Evolutionary conservation across 169 alveolate genomes (phyloP).

Genomic region (Fabrea salina): DNA sequence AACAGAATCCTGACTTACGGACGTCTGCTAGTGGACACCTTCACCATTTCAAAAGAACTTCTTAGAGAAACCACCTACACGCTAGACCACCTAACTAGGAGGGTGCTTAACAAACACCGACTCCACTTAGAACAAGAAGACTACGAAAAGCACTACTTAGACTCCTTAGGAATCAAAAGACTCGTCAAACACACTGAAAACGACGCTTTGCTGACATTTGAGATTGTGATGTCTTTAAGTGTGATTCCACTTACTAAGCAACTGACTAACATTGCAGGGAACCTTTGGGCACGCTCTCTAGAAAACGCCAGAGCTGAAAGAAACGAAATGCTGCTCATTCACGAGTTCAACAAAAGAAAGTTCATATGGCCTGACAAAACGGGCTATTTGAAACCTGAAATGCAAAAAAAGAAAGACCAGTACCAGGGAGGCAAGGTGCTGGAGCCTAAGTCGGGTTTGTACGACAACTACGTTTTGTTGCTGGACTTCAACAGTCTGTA

Average conservation of each 20-base stretch:
- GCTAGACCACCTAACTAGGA: constrained; percentile 57
- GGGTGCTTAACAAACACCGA: constrained; percentile 54
- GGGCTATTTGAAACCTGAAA: constrained; percentile 51
- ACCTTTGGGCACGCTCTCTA: constrained; percentile 91
- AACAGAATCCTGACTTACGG: constrained; percentile 61
- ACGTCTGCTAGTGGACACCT: constrained; percentile 78
- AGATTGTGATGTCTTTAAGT: constrained; percentile 68
- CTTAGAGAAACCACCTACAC: constrained; percentile 72
- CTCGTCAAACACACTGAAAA: constrained; percentile 56
- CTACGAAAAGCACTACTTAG: constrained; percentile 40
- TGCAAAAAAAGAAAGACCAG: constrained; percentile 59
- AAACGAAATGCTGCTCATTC: constrained; percentile 93
- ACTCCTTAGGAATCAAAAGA: constrained; percentile 40
- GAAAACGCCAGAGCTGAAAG: constrained; percentile 89
- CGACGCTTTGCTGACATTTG: constrained; percentile 61
- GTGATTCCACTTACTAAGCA: constrained; percentile 94
- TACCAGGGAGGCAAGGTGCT: constrained; percentile 98
- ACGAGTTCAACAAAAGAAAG: constrained; percentile 88
- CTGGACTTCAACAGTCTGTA: constrained; percentile 98
- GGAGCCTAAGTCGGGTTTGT: constrained; percentile 97
- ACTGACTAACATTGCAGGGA: constrained; percentile 95
- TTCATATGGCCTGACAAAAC: constrained; percentile 73
- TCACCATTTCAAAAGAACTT: constrained; percentile 68
- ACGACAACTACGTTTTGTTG: constrained; percentile 92
- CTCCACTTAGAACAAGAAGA: constrained; percentile 37